A percentile compares a stretch with the other conserved stretches of the same genome.
These are phyloP conservation scores for Leccinum fibrillosum DNA, from an alignment of 768 basidiomycete genomes.

Conservation along the genomic window DNA sequence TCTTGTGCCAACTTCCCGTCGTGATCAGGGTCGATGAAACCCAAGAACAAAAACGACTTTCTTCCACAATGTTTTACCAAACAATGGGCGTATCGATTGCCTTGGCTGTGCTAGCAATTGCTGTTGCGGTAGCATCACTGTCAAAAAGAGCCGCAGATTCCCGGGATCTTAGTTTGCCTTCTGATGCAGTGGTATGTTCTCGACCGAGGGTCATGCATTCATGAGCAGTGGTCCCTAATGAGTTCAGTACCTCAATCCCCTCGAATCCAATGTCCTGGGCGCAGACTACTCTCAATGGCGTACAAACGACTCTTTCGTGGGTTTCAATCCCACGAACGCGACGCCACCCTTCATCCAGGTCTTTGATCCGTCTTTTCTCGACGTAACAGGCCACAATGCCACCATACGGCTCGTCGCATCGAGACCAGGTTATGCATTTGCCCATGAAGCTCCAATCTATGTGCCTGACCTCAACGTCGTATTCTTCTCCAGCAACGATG, in stretches of 20 bases:
- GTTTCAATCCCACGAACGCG: conserved; percentile 64
- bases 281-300: conserved; percentile 39
- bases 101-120: conserved; percentile 5
- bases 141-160: background rate
- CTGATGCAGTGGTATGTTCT: conserved; percentile 24
- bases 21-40: background rate
- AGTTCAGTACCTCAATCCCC: conserved; percentile 48
- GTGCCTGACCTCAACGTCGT: conserved; percentile 61
- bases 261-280: conserved; percentile 49
- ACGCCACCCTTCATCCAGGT: conserved; percentile 58
- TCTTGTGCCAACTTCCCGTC: background rate
- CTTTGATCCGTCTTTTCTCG: conserved; percentile 51
- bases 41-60: background rate
- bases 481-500: conserved; percentile 70
- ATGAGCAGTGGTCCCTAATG: background rate
- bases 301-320: conserved; percentile 35
- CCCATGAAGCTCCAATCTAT: conserved; percentile 78
- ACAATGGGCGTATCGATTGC: background rate
- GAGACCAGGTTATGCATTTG: conserved; percentile 64
- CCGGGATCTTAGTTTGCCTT: conserved; percentile 9
- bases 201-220: background rate
- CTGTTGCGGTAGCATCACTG: background rate
- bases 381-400: conserved; percentile 55
- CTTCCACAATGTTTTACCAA: background rate
- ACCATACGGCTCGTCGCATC: conserved; percentile 60